Percentiles rank a stretch among this genome's conserved stretches.
These are phyloP conservation scores for Hypoxylon sp. DNA, from an alignment of 2,329 filamentous ascomycete genomes.

Conservation along the genomic window DNA sequence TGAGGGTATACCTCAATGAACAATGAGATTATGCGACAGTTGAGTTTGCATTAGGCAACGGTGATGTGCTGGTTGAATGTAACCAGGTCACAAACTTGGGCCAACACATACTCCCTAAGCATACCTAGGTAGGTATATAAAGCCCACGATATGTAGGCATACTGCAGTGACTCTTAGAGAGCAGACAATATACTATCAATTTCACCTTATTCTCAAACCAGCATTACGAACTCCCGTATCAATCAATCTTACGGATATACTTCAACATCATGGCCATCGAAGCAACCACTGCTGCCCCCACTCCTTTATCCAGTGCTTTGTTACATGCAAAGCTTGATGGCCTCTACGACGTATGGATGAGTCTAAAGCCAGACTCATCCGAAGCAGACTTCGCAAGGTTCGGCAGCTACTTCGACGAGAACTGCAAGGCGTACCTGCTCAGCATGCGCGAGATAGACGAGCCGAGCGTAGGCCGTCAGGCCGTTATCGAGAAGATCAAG, in stretches of 20 bases:
- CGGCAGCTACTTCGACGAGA: conserved; percentile 23
- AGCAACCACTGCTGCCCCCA: background rate
- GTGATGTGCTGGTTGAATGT: background rate
- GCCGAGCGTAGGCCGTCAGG: conserved; percentile 22
- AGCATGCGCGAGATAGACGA: conserved; percentile 27
- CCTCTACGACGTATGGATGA: conserved; percentile 23
- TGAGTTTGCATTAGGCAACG: background rate
- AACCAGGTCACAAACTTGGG: background rate
- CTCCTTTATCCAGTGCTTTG: background rate
- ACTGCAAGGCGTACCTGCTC: conserved; percentile 27
- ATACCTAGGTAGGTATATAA: background rate
- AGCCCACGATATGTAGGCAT: background rate
- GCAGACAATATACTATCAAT: background rate
- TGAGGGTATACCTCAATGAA: background rate
- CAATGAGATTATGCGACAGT: background rate
- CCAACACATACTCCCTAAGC: background rate
- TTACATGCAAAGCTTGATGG: conserved; percentile 24
- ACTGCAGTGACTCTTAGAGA: background rate
- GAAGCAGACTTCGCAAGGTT: conserved; percentile 13
- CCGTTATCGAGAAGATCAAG: conserved; percentile 26
- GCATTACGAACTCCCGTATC: background rate
- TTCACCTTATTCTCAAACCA: background rate
- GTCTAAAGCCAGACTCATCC: conserved; percentile 13
- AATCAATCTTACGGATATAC: background rate
- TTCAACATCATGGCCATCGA: background rate